phyloP scores from a whole-genome alignment of 768 basidiomycete species.

The Termitomyces sp. region DNA sequence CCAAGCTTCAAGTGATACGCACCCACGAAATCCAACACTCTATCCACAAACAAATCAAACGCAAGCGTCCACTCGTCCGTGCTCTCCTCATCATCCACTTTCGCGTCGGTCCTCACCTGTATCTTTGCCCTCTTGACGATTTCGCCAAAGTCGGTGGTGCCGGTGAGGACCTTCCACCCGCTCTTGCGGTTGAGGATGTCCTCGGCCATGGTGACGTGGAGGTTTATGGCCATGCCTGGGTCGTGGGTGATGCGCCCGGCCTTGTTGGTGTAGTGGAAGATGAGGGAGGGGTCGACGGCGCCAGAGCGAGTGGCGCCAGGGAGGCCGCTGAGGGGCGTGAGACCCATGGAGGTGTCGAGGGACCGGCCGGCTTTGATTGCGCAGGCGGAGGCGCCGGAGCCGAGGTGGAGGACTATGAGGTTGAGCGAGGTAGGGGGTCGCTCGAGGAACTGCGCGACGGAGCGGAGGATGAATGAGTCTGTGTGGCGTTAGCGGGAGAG shows the following conservation, averaged over 20 bases:
- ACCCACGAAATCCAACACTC: constrained; percentile 67
- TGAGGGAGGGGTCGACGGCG: constrained; percentile 75
- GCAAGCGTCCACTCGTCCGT: constrained; percentile 42
- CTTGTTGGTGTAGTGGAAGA: constrained; percentile 75
- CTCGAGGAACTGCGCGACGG: constrained; percentile 51
- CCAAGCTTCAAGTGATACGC: constrained; percentile 71
- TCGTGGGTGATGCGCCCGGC: constrained; percentile 51
- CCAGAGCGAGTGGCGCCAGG: constrained; percentile 88
- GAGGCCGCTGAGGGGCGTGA: constrained; percentile 83
- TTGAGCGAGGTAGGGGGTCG: constrained; percentile 53
- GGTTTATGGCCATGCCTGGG: constrained; percentile 33
- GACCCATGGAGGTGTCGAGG: constrained; percentile 86
- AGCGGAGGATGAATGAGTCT: constrained; percentile 66
- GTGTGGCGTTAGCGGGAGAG: not conserved
- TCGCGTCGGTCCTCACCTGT: not conserved
- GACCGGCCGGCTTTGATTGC: constrained; percentile 68
- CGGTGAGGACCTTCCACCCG: constrained; percentile 75
- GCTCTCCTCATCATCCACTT: not conserved
- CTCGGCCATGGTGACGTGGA: constrained; percentile 60
- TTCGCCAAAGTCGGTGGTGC: constrained; percentile 76
- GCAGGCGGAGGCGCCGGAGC: constrained; percentile 85
- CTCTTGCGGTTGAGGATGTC: constrained; percentile 69
- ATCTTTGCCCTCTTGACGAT: constrained; percentile 46
- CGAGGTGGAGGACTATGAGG: constrained; percentile 81
- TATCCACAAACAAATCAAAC: constrained; percentile 74